A percentile compares a stretch with the other conserved stretches of the same genome.
phyloP scores from a whole-genome alignment of 768 basidiomycete genomes.

The Krasilnikovozyma curviuscula region DNA sequence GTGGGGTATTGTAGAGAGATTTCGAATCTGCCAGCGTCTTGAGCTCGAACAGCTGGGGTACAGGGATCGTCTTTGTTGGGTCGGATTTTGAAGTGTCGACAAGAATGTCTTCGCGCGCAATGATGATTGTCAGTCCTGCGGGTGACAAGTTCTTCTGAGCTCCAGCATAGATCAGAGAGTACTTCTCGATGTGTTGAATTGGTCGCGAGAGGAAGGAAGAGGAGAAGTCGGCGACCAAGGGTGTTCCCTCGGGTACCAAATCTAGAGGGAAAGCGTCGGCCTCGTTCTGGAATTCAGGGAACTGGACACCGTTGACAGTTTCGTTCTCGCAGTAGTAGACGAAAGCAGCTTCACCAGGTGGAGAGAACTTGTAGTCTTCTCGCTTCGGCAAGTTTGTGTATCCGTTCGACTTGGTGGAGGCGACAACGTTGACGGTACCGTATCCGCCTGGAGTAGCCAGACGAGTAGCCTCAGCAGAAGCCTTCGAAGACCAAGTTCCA shows the following conservation, averaged over 20 bases:
- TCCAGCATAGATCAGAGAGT: slow-evolving; percentile 87
- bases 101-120: slow-evolving; percentile 84
- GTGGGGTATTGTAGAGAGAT: slow-evolving; percentile 82
- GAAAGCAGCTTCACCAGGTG: slow-evolving; percentile 46
- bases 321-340: slow-evolving; percentile 99
- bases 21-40: slow-evolving; percentile 53
- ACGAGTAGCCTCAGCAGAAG: slow-evolving; percentile 26
- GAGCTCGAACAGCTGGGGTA: slow-evolving; percentile 59
- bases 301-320: slow-evolving; percentile 89
- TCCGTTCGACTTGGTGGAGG: slow-evolving; percentile 40
- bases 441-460: neutral
- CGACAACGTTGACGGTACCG: slow-evolving; percentile 46
- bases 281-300: slow-evolving; percentile 38
- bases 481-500: slow-evolving; percentile 80
- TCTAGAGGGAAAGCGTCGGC: slow-evolving; percentile 66
- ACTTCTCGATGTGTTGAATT: slow-evolving; percentile 67
- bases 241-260: slow-evolving; percentile 39
- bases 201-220: slow-evolving; percentile 92
- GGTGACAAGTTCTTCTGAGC: slow-evolving; percentile 97
- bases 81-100: slow-evolving; percentile 50
- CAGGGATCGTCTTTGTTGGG: slow-evolving; percentile 44
- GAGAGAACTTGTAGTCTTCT: slow-evolving; percentile 51
- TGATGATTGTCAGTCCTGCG: slow-evolving; percentile 75
- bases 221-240: slow-evolving; percentile 85
- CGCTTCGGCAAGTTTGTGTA: slow-evolving; percentile 53